A percentile compares a stretch with the other conserved stretches of the same genome.
These are phyloP conservation scores for Tillandsia leiboldiana DNA, from an alignment of 176 grass and related monocot species.

Conservation along the genomic window DNA sequence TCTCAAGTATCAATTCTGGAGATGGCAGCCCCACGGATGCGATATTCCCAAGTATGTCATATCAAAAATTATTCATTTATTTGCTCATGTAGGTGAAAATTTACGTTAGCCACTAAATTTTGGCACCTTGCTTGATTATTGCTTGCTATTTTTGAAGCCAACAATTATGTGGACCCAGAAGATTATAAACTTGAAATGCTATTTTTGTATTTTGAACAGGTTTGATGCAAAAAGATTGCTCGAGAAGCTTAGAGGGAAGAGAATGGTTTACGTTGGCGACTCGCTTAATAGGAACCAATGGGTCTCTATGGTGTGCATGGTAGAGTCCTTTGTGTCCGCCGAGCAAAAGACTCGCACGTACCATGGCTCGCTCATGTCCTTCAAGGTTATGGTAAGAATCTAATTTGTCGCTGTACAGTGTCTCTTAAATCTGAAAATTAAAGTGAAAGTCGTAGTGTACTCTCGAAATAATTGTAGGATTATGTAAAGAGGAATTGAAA, in stretches of 20 bases:
- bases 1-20: conserved; percentile 13
- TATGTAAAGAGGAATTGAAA: too few species aligned
- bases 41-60: not conserved
- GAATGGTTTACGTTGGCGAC: conserved; percentile 19
- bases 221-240: conserved; percentile 8
- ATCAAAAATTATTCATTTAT: too few species aligned
- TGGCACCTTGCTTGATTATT: too few species aligned
- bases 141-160: too few species aligned
- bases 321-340: not conserved
- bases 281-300: conserved; percentile 24
- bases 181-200: too few species aligned
- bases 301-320: conserved; percentile 25
- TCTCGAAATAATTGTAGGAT: too few species aligned
- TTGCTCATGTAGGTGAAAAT: too few species aligned
- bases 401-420: not conserved
- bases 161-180: too few species aligned
- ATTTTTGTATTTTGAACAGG: not conserved
- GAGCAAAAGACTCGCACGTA: not conserved
- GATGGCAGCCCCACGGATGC: conserved; percentile 19
- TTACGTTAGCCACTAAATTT: too few species aligned
- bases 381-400: conserved; percentile 2
- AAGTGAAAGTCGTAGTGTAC: not conserved
- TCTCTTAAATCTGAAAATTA: not conserved
- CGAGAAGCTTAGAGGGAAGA: conserved; percentile 5
- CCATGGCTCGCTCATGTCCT: conserved; percentile 17